These are phyloP conservation scores for Allantophomopsis cytisporea DNA, from an alignment of 2,329 filamentous ascomycete genomes.

Conservation along the genomic window DNA sequence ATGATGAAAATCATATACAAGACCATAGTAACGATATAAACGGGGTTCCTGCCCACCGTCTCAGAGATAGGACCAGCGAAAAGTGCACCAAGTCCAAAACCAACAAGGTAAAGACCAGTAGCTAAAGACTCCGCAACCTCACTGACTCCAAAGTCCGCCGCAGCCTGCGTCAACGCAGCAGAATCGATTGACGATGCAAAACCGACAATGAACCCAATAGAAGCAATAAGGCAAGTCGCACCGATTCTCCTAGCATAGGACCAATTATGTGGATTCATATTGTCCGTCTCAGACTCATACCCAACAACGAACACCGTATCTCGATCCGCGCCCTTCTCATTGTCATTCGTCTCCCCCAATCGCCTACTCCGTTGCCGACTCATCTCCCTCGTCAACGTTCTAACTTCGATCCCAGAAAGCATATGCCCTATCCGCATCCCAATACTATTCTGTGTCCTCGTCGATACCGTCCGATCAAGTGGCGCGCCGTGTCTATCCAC, in stretches of 20 bases:
- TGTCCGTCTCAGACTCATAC: conserved; percentile 23
- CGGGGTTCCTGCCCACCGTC: conserved; percentile 41
- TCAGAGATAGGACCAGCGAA: conserved; percentile 50
- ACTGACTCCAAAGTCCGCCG: conserved; percentile 7
- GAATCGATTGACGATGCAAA: conserved; percentile 38
- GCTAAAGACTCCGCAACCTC: conserved; percentile 34
- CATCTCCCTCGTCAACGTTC: conserved; percentile 8
- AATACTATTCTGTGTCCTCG: conserved; percentile 6
- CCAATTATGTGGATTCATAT: conserved; percentile 24
- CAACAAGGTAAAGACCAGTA: conserved; percentile 43
- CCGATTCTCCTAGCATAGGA: conserved; percentile 18
- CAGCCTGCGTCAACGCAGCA: conserved; percentile 28
- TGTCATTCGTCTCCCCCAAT: background rate
- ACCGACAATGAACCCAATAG: conserved; percentile 34
- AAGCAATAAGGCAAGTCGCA: conserved; percentile 26
- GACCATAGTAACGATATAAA: conserved; percentile 42
- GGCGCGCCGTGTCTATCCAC: too few relatives aligned
- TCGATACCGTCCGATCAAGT: background rate
- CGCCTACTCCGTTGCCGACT: conserved; percentile 3
- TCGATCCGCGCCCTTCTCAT: conserved; percentile 2
- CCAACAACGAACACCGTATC: conserved; percentile 23
- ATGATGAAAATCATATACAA: conserved; percentile 28
- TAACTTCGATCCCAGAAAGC: conserved; percentile 10
- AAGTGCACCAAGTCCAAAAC: conserved; percentile 44
- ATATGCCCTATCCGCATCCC: conserved; percentile 9